Base-by-base conservation (phyloP, 2,329 filamentous ascomycete species). In the Balansia obtecta region DNA sequence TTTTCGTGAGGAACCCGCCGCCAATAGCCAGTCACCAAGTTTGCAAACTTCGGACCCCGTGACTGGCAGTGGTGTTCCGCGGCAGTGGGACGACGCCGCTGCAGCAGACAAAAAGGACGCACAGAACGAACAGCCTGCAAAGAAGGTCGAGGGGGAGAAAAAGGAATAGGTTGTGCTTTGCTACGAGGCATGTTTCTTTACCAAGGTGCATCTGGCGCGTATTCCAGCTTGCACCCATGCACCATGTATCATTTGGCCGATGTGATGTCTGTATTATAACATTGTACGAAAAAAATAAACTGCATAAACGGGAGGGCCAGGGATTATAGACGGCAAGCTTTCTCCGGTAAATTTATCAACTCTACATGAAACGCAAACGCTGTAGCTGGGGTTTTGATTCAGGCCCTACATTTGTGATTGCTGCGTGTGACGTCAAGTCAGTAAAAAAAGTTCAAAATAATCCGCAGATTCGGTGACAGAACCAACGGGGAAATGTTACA, bases 31-130 rank as follows among this genome's bases (percentile, higher is more conserved):
- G 48, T 54, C 56, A 20, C 50, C 55, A n/a, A 50, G 55, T 16
- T 18, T 50, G 3, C 39, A 49, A 1, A 48, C 34, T 5, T 45
- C 34, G 16, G 53, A 52, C 44, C 9, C 51, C 15, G 42, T 45
- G 4, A 52, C 53, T 6, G 49, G 52, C 22, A 45, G 44, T 15
- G 51, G 53, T 16, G 46, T 46, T 12, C 55, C 57, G 4, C 50
- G 47, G 20, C 54, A 56, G 52, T 58, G 54, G 55, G 55, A 62
- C n/a, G 64, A 67, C 50, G 63, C 62, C 7, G 62, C 60, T 6
- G 55, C 55, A 2, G 65, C 62, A 7, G 63, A 63, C 38, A 56
- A 58, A 2, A 53, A 58, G 7, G 55, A 58, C 34, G 53, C 54
- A 30, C 53, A 58, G 40, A 33, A 52, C 22, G 46, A 57, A 16